Conservation (phyloP, 2,329 filamentous ascomycete species). For the Diplodia seriata region DNA sequence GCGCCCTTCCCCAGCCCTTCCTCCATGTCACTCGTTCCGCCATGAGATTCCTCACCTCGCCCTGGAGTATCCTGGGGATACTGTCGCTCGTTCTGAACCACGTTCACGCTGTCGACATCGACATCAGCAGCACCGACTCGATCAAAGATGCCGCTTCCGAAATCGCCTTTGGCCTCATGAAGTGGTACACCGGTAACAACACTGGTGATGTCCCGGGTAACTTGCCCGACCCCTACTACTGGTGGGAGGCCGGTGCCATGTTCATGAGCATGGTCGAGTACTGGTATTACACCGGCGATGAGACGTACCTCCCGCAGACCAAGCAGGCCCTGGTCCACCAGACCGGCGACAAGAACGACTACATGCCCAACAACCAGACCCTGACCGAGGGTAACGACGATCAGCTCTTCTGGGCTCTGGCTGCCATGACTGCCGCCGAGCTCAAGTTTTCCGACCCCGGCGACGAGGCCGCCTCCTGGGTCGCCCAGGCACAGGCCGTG, state of each 20-base stretch:
- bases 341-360: slow-evolving; percentile 47
- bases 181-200: slow-evolving; percentile 66
- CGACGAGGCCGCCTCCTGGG: slow-evolving; percentile 42
- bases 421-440: slow-evolving; percentile 79
- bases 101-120: slow-evolving; percentile 30
- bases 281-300: slow-evolving; percentile 38
- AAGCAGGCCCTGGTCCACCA: slow-evolving; percentile 36
- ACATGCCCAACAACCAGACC: slow-evolving; percentile 49
- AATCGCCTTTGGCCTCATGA: slow-evolving; percentile 53
- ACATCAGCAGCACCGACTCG: slow-evolving; percentile 29
- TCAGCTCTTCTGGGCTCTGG: slow-evolving; percentile 84
- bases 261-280: slow-evolving; percentile 35
- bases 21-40: slow-evolving; percentile 32
- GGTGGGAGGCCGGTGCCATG: slow-evolving; percentile 39
- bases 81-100: slow-evolving; percentile 32
- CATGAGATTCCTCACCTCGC: slow-evolving; percentile 28
- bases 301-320: slow-evolving; percentile 34
- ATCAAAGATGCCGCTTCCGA: slow-evolving; percentile 56
- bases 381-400: slow-evolving; percentile 57
- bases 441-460: slow-evolving; percentile 75
- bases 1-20: slow-evolving; percentile 27
- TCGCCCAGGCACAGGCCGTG: slow-evolving; percentile 45
- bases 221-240: slow-evolving; percentile 42
- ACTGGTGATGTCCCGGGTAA: slow-evolving; percentile 63
- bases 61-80: slow-evolving; percentile 31